These are phyloP conservation scores for Bothia castanella DNA, from an alignment of 1,284 basidiomycete genomes.

Conservation along the genomic window DNA sequence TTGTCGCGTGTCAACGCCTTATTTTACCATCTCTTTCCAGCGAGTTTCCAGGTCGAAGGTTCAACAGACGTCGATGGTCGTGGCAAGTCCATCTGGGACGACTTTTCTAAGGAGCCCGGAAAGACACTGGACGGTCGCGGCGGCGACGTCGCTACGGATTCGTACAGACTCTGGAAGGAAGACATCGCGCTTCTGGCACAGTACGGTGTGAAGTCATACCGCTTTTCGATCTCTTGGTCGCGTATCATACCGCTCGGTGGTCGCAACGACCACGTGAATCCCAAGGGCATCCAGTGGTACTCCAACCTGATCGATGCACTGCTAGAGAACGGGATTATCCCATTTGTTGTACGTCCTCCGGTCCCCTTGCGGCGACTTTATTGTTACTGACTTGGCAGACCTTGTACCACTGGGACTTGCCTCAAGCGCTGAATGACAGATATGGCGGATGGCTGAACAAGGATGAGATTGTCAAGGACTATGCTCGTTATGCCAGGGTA, in stretches of 20 bases:
- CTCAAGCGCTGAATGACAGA: slow-evolving; percentile 39
- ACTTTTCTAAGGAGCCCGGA: slow-evolving; percentile 62
- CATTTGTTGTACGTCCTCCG: slow-evolving; percentile 60
- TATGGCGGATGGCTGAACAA: slow-evolving; percentile 47
- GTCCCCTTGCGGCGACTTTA: no score
- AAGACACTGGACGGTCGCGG: slow-evolving; percentile 62
- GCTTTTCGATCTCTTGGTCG: slow-evolving; percentile 76
- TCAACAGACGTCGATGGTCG: slow-evolving; percentile 54
- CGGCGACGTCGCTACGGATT: slow-evolving; percentile 69
- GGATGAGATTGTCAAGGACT: slow-evolving; percentile 36
- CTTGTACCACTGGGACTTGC: slow-evolving; percentile 72
- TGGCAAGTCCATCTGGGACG: slow-evolving; percentile 71
- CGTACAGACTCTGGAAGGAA: slow-evolving; percentile 63
- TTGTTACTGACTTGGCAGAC: slow-evolving; percentile 41
- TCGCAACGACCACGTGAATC: slow-evolving; percentile 66
- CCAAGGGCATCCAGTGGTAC: slow-evolving; percentile 65
- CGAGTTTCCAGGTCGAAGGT: slow-evolving; percentile 68
- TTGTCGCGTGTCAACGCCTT: background rate
- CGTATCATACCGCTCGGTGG: slow-evolving; percentile 69
- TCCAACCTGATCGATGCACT: slow-evolving; percentile 64
- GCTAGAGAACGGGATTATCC: slow-evolving; percentile 58
- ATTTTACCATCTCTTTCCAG: slow-evolving; percentile 28
- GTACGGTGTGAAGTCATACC: slow-evolving; percentile 56
- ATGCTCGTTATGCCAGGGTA: slow-evolving; percentile 64
- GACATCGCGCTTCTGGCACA: slow-evolving; percentile 61